Base-by-base conservation (phyloP, 108 stramenopile species). In the Chaetoceros muelleri region DNA sequence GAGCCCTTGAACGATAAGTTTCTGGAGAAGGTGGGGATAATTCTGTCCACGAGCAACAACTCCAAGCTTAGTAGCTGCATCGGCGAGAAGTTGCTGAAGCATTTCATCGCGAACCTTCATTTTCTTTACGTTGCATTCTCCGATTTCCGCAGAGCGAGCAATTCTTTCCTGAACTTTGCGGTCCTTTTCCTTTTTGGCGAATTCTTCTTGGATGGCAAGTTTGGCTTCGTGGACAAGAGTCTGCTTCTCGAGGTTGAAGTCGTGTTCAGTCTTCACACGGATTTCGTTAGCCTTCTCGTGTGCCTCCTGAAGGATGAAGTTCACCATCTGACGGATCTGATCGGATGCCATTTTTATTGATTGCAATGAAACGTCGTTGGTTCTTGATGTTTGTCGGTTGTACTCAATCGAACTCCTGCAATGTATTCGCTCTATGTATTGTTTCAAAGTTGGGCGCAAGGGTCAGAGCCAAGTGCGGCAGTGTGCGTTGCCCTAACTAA, bases 241-340 rank as follows among this genome's bases (percentile, higher is more conserved):
- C 79, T 97, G 96, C 75, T 97, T 99, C 82, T 99, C 98, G 60
- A 99, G 79, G 79, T 97, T 99, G 81, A 96, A 96, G 71, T 99
- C 98, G 58, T 88, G 90, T 59, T 93, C 90, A 48, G 86, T 93
- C 86, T 97, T 95, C 55, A 96, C 87, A 57, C 94, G 93, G 70
- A 96, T 95, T 79, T 98, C 98, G 57, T 98, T 98, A 28, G 95
- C 98, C 88, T 98, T 99, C 75, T 99, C 98, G 76, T 99, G 96
- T 34, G 98, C 98, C 92, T 99, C 98, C 73, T 91, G 90, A 62
- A 91, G 85, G 75, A 91, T 91, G 78, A 91, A 91, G 64, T 91
- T 91, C 45, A 91, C 90, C 90, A 91, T 91, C 65, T 91, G 90
- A 78, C 90, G 79, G 69, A 91, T 91, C 62, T 91, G 90, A 84